Evolutionary conservation across 2,329 filamentous ascomycete genomes (phyloP).

Genomic region (Claviceps sp.): DNA sequence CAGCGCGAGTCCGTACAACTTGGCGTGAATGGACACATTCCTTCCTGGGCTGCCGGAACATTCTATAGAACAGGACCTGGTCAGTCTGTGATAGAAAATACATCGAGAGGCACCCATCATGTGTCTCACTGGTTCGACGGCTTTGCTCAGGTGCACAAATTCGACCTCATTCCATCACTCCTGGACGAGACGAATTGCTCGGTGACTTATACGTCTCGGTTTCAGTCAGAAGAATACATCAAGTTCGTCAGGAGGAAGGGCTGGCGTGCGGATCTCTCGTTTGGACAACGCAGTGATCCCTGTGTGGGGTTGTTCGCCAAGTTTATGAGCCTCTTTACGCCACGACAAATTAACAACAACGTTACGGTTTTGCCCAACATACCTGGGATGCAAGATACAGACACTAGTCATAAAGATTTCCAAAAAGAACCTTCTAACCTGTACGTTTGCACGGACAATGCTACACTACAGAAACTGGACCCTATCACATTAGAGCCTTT

Average conservation of each 20-base stretch:
- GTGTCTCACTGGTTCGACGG: constrained; percentile 74
- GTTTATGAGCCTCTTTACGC: constrained; percentile 46
- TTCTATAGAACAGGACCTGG: constrained; percentile 67
- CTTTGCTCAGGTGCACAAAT: constrained; percentile 57
- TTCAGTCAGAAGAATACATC: constrained; percentile 51
- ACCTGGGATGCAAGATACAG: constrained; percentile 30
- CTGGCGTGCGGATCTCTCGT: constrained; percentile 41
- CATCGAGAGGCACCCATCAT: constrained; percentile 43
- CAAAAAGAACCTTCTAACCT: constrained; percentile 16
- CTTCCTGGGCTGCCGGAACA: constrained; percentile 54
- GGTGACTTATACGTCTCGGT: constrained; percentile 59
- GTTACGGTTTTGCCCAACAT: constrained; percentile 55
- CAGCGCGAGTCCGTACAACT: constrained; percentile 52
- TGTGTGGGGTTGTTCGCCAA: constrained; percentile 64
- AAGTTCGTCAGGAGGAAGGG: constrained; percentile 48
- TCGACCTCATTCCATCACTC: constrained; percentile 44
- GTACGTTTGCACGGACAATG: constrained; percentile 21
- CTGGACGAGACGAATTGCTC: constrained; percentile 13
- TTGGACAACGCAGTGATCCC: constrained; percentile 60
- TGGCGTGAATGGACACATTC: constrained; percentile 50
- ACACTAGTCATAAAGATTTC: constrained; percentile 15
- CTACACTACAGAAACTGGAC: constrained; percentile 53
- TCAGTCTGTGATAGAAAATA: constrained; percentile 44
- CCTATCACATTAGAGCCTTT: constrained; percentile 60
- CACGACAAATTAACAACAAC: constrained; percentile 34